A percentile compares a stretch with the other conserved stretches of the same genome.
Conservation (phyloP, 106 monocot genomes). For the Dioscorea alata region DNA sequence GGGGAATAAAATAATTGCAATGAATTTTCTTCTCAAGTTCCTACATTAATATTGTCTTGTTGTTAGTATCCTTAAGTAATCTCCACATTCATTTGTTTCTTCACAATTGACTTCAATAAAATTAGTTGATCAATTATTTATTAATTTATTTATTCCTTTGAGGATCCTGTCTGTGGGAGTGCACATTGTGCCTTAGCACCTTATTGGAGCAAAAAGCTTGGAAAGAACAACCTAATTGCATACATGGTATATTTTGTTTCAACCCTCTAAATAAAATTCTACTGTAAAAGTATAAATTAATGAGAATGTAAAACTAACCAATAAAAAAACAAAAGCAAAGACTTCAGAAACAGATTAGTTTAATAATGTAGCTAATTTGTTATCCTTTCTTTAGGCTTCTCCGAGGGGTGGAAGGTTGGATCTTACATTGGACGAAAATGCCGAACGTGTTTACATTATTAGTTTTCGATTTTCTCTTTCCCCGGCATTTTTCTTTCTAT, state of each 20-base stretch:
- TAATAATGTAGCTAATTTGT: background rate
- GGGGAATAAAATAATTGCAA: too few species aligned
- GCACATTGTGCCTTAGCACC: slow-evolving; percentile 84
- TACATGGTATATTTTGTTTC: slow-evolving; percentile 47
- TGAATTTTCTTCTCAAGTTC: background rate
- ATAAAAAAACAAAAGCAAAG: background rate
- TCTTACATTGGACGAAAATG: slow-evolving; percentile 42
- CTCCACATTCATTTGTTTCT: background rate
- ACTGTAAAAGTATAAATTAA: background rate
- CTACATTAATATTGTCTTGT: background rate
- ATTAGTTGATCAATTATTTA: background rate
- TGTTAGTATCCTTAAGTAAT: background rate
- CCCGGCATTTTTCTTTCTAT: background rate
- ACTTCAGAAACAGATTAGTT: too few species aligned
- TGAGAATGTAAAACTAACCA: background rate
- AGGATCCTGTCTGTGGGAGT: slow-evolving; percentile 94
- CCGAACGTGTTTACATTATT: slow-evolving; percentile 48
- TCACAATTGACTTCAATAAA: background rate
- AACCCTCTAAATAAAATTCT: background rate
- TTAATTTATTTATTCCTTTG: slow-evolving; percentile 1
- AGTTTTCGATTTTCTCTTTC: slow-evolving; percentile 2
- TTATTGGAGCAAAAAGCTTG: slow-evolving; percentile 65
- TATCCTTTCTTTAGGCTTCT: slow-evolving; percentile 53
- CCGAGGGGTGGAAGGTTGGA: slow-evolving; percentile 74
- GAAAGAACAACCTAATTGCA: slow-evolving; percentile 49